Evolutionary conservation across 139 green algal genomes (phyloP).

Genomic region (Tetraselmis chui): DNA sequence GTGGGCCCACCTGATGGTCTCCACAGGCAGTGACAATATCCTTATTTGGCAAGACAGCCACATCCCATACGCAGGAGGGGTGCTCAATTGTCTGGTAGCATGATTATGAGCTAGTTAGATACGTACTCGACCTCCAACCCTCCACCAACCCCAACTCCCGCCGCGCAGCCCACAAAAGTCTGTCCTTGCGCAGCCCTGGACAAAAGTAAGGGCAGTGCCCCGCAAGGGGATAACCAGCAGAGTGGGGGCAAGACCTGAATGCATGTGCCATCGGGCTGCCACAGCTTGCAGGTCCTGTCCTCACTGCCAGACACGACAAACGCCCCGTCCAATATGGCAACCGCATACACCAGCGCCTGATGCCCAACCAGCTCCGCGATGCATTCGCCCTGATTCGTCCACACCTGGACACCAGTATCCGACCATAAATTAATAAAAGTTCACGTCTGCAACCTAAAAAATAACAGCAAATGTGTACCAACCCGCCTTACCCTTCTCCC

Average conservation of each 20-base stretch:
- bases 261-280: slow-evolving; percentile 58
- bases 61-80: slow-evolving; percentile 82
- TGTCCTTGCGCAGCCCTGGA: too few relatives aligned
- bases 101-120: too few relatives aligned
- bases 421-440: too few relatives aligned
- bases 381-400: slow-evolving; percentile 42
- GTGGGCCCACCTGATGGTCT: slow-evolving; percentile 37
- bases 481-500: too few relatives aligned
- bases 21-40: slow-evolving; percentile 78
- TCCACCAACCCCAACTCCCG: too few relatives aligned
- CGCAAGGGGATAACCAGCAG: background rate
- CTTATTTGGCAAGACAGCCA: slow-evolving; percentile 57
- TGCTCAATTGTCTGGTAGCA: slow-evolving; percentile 69
- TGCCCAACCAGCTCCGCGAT: slow-evolving; percentile 73
- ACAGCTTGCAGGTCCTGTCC: slow-evolving; percentile 79
- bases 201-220: too few relatives aligned
- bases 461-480: too few relatives aligned
- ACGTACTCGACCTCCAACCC: too few relatives aligned
- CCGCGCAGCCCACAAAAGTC: too few relatives aligned
- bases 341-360: slow-evolving; percentile 78
- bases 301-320: slow-evolving; percentile 71
- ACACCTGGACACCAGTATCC: slow-evolving; percentile 25
- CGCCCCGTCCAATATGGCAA: slow-evolving; percentile 16
- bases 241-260: slow-evolving; percentile 35
- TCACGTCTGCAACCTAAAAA: too few relatives aligned